Evolutionary conservation across 1,284 basidiomycete genomes (phyloP), one percentile per base, ranked within the genome.

Genomic region (Sporisorium sorghi): DNA sequence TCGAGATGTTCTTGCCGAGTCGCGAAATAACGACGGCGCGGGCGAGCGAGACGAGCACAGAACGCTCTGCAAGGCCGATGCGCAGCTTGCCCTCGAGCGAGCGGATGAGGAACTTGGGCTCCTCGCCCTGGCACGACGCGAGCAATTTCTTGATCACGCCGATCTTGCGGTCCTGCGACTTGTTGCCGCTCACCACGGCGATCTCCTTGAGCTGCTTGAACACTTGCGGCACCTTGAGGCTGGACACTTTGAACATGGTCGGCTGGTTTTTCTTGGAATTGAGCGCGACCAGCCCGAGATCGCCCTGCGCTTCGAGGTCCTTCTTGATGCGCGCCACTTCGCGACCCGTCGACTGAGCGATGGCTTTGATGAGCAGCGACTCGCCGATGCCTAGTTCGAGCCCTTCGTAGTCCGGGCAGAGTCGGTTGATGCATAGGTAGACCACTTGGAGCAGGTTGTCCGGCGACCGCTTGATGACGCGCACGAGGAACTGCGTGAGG

Each of bases 351-450:
- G 93, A 94, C 85, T 97, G 93, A 21, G 90, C 92, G 62, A 99
- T 98, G 15, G 97, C 94, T 83, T 98, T 99, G 84, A 98, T 89
- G 33, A 99, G 88, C 21, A 99, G 86, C 70, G 92, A 93, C 85
- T 99, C 97, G 30, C 97, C 97, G 64, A 99, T 96, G 32, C 97
- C 97, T 0, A 99, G 89, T 84, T 99, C 97, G 47, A 97, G 88
- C 4, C 97, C 96, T 74, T 94, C 88, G 85, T 99, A 99, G 85
- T 99, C 97, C 11, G 97, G 96, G 78, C 93, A 92, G 48, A 99
- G 85, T 91, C 95, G 87, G 83, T 99, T 99, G 85, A 99, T 97
- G 83, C 96, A 99, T 2, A 99, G 89, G 82, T 99, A 99, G 3
- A 99, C 91, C 0, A 91, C 90, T 80, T 94, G 92, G 14, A 98